Base-by-base conservation (phyloP, 176 grass and related monocot species). In the Alopecurus myosuroides region DNA sequence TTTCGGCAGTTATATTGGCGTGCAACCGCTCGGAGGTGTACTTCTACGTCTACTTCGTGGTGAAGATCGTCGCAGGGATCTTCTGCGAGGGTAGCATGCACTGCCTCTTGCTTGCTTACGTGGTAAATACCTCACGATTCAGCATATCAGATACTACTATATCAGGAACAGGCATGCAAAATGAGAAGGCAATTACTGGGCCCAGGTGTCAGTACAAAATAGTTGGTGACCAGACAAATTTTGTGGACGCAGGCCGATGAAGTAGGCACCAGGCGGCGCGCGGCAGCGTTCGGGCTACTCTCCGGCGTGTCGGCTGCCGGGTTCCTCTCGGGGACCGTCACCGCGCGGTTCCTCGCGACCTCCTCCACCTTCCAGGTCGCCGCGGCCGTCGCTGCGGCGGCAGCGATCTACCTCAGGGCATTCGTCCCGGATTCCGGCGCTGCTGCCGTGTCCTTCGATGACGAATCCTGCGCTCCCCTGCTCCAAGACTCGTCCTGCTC, bases 21-120 rank as follows among this genome's bases (percentile, higher is more conserved):
- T 95, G 83, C 83, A 85, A 76, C 84, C 89, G 89, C 23, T 92
- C 93, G 11, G 84, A 25, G 15, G 44, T 31, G 23, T 89, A 90
- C 64, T 95, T 98, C 63, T 95, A 94, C 80, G 78, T 63, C 3
- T 93, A 91, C 79, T 98, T 89, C 77, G 78, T 89, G 8, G 63
- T 82, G 1, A 95, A 89, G 61, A 95, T 95, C 65, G 12, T 98
- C 26, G 88, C 89, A 3, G 93, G 93, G 26, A 88, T 94, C 61
- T 92, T 98, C 83, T 98, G 91, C 41, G 87, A 91, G 26, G 96
- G 96, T 41, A 89, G 74, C 89, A 92, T 98, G 88, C 85, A 98
- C 17, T 98, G 89, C 61, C 93, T 98, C 9, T 89, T 65, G 41
- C 87, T 92, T 23, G 96, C 96, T 36, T 98, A 98, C 44, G 91